Evolutionary conservation across 495 filamentous ascomycete genomes (phyloP), one percentile per base, ranked within the genome.

Genomic region (Geopyxis carbonaria): DNA sequence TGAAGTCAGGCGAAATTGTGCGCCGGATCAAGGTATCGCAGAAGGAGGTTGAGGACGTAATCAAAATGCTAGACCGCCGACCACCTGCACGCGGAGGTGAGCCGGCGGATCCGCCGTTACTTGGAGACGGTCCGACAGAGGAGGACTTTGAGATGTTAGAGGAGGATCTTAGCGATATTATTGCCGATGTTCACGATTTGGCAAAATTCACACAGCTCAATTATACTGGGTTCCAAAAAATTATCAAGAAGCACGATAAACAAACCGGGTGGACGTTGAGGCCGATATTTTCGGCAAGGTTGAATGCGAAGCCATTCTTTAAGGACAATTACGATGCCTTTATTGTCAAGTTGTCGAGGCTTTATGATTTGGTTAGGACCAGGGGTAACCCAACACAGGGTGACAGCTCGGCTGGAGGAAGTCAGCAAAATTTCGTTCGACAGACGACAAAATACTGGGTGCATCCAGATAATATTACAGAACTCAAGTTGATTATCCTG

Each of bases 241-340:
- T 99, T 50, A 93, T 99, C 57, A 99, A 99, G 66, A 99, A 99
- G 64, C 89, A 99, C 59, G 89, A 99, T 67, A 99, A 99, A 80
- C 65, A 80, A 70, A 99, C 89, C 0, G 64, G 71, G 23, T 95
- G 91, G 91, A 74, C 86, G 50, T 69, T 99, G 23, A 87, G 77
- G 47, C 91, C 89, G 13, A 81, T 91, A 11, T 99, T 99, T 57
- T 85, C 86, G 8, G 74, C 87, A 5, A 75, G 86, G 18, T 69
- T 99, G 46, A 89, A 89, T 53, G 82, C 82, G 5, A 93, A 93
- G 55, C 86, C 89, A 0, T 99, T 99, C 60, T 99, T 91, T 66
- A 85, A 86, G 55, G 87, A 93, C 44, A 93, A 99, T 56, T 95
- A 95, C 58, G 89, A 99, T 65, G 82, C 78, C 13, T 86, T 91